Conservation (phyloP, 768 basidiomycete species). For the Rhodotorula diobovata region DNA sequence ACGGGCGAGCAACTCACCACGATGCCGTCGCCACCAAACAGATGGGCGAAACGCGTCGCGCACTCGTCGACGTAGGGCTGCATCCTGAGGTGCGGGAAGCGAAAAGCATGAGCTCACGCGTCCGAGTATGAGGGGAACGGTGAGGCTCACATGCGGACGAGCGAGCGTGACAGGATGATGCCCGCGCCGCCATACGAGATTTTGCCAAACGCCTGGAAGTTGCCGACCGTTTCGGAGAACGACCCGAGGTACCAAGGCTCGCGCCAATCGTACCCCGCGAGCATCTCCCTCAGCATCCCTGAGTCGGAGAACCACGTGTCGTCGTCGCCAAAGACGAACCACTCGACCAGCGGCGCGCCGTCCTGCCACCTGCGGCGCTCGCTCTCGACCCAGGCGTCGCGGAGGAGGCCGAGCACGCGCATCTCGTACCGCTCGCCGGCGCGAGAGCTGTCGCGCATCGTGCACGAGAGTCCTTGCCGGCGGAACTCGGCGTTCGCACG, state of each 20-base stretch:
- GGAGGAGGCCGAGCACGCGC: constrained; percentile 15
- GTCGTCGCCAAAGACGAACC: constrained; percentile 37
- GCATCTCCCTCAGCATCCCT: constrained; percentile 3
- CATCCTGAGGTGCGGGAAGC: neutral
- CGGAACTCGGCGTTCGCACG: constrained; percentile 26
- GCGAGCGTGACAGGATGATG: constrained; percentile 11
- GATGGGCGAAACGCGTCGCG: neutral
- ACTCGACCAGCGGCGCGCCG: constrained; percentile 16
- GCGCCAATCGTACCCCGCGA: constrained; percentile 12
- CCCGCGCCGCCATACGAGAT: constrained; percentile 35
- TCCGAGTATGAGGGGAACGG: too few relatives aligned
- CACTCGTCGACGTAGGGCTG: constrained; percentile 29
- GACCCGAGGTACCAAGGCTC: constrained; percentile 28
- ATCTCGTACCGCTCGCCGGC: constrained; percentile 30
- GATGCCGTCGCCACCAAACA: constrained; percentile 34
- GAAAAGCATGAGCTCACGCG: too few relatives aligned
- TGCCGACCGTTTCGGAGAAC: constrained; percentile 20
- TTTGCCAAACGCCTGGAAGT: constrained; percentile 21
- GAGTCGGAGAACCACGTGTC: constrained; percentile 33
- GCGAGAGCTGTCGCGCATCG: constrained; percentile 6
- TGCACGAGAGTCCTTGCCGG: constrained; percentile 1
- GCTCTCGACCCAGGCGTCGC: constrained; percentile 27
- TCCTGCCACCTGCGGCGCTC: constrained; percentile 20
- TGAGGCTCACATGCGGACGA: constrained; percentile 12
- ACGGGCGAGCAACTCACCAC: neutral